Evolutionary conservation across 2,329 filamentous ascomycete species (phyloP).

Genomic region (Elsinoe necatrix): DNA sequence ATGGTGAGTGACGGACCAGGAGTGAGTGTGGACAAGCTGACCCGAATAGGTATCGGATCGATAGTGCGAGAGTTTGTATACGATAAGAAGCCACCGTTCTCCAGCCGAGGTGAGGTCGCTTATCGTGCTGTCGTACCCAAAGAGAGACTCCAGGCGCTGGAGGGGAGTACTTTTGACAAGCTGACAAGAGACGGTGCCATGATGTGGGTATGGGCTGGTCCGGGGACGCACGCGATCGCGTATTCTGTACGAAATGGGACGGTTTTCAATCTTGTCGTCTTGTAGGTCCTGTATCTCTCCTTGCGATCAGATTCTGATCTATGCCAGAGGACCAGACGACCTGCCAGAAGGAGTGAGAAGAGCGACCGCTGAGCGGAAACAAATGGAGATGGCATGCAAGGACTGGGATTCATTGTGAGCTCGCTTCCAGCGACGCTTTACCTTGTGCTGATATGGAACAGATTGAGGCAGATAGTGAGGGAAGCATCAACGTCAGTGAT

Average conservation of each 20-base stretch:
- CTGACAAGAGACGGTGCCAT: not conserved
- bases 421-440: not conserved
- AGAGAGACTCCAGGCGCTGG: not conserved
- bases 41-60: not conserved
- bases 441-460: not conserved
- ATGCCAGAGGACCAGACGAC: conserved; percentile 2
- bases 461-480: not conserved
- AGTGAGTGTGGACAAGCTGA: not conserved
- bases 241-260: not conserved
- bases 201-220: conserved; percentile 5
- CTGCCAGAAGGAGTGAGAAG: conserved; percentile 7
- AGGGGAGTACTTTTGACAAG: not conserved
- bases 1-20: not conserved
- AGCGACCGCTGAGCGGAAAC: not conserved
- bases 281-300: not conserved
- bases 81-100: not conserved
- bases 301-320: not conserved
- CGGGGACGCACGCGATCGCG: not conserved
- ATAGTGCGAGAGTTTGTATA: not conserved
- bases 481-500: not conserved
- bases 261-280: not conserved
- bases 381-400: conserved; percentile 10
- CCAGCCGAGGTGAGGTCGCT: not conserved
- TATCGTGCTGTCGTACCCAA: conserved; percentile 2
- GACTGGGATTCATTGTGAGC: conserved; percentile 4